phyloP scores from a whole-genome alignment of 2,329 filamentous ascomycete species.

The Westerdykella ornata region DNA sequence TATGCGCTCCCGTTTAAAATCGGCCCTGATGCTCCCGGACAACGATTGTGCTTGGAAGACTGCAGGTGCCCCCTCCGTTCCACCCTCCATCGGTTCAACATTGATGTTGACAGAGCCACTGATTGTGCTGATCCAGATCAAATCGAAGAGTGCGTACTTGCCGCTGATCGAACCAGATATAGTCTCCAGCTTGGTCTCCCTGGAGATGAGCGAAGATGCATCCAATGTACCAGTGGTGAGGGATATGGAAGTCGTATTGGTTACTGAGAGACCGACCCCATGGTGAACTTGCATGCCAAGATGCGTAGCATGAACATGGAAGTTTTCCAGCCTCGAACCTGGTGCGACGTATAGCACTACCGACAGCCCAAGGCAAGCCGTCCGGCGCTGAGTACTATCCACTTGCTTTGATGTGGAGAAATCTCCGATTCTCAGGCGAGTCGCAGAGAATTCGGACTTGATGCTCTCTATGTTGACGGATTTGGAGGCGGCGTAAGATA shows the following conservation, averaged over 20 bases:
- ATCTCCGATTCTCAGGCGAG: conserved; percentile 24
- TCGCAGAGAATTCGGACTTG: conserved; percentile 19
- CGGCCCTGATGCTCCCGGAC: conserved; percentile 35
- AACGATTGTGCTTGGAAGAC: conserved; percentile 32
- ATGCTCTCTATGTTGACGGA: conserved; percentile 28
- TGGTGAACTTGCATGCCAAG: conserved; percentile 35
- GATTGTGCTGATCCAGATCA: conserved; percentile 36
- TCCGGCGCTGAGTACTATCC: conserved; percentile 14
- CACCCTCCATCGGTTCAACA: conserved; percentile 33
- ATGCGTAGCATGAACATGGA: conserved; percentile 33
- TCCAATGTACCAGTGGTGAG: conserved; percentile 34
- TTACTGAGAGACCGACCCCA: conserved; percentile 28
- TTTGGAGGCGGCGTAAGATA: conserved; percentile 35
- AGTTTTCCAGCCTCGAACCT: conserved; percentile 26
- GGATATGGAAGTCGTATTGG: conserved; percentile 26
- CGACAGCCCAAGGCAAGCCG: conserved; percentile 35
- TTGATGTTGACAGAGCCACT: conserved; percentile 39
- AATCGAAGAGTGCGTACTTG: conserved; percentile 36
- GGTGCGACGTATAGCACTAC: conserved; percentile 34
- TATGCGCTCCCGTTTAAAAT: conserved; percentile 31
- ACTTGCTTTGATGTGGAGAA: conserved; percentile 18
- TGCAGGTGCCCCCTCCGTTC: conserved; percentile 27
- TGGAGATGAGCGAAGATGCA: conserved; percentile 29
- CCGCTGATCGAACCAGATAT: conserved; percentile 40
- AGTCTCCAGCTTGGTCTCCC: conserved; percentile 37